Evolutionary conservation across 1,284 basidiomycete genomes (phyloP), one percentile per base, ranked within the genome.

Genomic region (Ganoderma lingzhi): DNA sequence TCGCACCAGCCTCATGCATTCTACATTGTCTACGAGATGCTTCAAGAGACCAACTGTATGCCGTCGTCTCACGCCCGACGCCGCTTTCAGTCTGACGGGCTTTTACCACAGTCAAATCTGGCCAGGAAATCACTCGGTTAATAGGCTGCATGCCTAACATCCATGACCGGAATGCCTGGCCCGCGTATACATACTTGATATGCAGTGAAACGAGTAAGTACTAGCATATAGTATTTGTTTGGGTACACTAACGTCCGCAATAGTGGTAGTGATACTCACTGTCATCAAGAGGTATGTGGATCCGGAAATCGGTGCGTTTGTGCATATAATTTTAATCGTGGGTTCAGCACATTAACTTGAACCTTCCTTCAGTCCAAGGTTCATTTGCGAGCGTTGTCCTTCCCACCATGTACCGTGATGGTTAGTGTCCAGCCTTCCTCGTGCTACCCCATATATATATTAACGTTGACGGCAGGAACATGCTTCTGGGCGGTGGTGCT

Each of bases 131-230:
- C 32, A 48, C 48, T 14, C 30, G 48, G 2, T n/a, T 55, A 5
- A 6, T 53, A 39, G 48, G 62, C 12, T 63, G 62, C 48, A n/a
- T 44, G 9, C 35, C 62, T 19, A 42, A 37, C 19, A 37, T 35
- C 19, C 45, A 63, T n/a, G 62, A 63, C 62, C 30, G n/a, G n/a
- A 19, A 63, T n/a, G 62, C n/a, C 19, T 63, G 48, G 62, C 48
- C 62, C 3, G 30, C 62, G 2, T 63, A 53, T 39, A n/a, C 32
- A 1, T 63, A 35, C 48, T 19, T 63, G n/a, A 51, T 63, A 14
- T 37, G 45, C 19, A 32, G 45, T 9, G 62, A 63, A 12, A 63
- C 62, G 1, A 44, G 61, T 48, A 9, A 62, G 61, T n/a, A 35
- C 37, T 1, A 15, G 37, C 14, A 10, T n/a, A 9, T 12, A n/a